Conservation (phyloP, 352 stramenopile species). For the Phytophthora boehmeriae region DNA sequence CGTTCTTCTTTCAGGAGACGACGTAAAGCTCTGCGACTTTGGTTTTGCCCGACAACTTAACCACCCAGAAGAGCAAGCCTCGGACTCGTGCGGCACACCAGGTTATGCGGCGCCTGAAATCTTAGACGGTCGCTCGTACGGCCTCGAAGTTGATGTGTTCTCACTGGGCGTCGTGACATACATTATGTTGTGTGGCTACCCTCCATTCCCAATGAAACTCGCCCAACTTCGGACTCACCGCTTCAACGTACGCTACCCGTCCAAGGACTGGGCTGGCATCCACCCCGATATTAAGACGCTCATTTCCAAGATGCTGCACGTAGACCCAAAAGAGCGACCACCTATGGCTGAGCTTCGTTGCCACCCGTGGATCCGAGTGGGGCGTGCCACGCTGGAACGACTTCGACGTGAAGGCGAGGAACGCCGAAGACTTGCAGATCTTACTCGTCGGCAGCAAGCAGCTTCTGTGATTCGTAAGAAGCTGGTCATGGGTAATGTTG, state of each 20-base stretch:
- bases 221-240: constrained; percentile 79
- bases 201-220: constrained; percentile 89
- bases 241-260: constrained; percentile 84
- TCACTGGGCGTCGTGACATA: constrained; percentile 90
- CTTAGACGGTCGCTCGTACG: constrained; percentile 81
- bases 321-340: constrained; percentile 70
- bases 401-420: constrained; percentile 50
- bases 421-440: constrained; percentile 47
- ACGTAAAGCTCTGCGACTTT: constrained; percentile 88
- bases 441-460: constrained; percentile 65
- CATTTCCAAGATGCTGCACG: constrained; percentile 77
- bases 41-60: constrained; percentile 81
- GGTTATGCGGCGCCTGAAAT: constrained; percentile 88
- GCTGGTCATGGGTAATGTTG: constrained; percentile 69
- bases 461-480: constrained; percentile 74
- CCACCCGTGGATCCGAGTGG: constrained; percentile 71
- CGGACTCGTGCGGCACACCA: constrained; percentile 83
- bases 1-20: constrained; percentile 73
- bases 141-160: constrained; percentile 86
- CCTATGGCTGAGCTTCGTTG: constrained; percentile 58
- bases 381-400: constrained; percentile 52
- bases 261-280: constrained; percentile 78
- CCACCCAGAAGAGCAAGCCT: constrained; percentile 65
- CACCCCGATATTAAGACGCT: constrained; percentile 72
- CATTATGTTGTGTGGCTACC: constrained; percentile 89